Conservation (phyloP, 768 basidiomycete genomes). For the Podaxis rugospora region DNA sequence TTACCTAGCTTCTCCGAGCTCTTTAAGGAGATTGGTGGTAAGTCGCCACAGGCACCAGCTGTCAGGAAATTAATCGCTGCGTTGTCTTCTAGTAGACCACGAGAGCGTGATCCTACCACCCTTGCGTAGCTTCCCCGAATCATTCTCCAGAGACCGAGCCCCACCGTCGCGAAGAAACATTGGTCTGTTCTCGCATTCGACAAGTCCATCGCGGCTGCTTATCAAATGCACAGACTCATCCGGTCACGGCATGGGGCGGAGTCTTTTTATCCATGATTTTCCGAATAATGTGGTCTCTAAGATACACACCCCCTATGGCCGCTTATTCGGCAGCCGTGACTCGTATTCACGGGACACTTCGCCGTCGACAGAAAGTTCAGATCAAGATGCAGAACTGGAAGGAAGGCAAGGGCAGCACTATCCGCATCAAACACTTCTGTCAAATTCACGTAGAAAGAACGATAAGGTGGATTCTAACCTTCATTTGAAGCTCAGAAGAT, state of each 20-base stretch:
- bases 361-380: not conserved
- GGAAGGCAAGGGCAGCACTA: not conserved
- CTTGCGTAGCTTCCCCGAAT: slow-evolving; percentile 10
- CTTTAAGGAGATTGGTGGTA: not conserved
- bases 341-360: not conserved
- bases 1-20: slow-evolving; percentile 6
- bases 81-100: not conserved
- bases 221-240: not conserved
- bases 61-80: not conserved
- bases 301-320: not conserved
- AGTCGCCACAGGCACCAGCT: not conserved
- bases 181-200: not conserved
- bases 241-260: not conserved
- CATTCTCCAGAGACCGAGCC: not conserved
- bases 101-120: slow-evolving; percentile 8
- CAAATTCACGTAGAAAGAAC: not conserved
- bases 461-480: not conserved
- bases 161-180: not conserved
- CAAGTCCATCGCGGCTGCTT: not conserved
- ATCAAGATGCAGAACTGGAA: not conserved
- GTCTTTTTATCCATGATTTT: not conserved
- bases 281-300: not conserved
- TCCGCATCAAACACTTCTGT: not conserved
- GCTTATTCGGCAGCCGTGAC: not conserved
- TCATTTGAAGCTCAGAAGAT: too few species aligned